These are phyloP conservation scores for Mucor sp. DNA, from an alignment of 371 early-diverging fungal species.

Conservation along the genomic window DNA sequence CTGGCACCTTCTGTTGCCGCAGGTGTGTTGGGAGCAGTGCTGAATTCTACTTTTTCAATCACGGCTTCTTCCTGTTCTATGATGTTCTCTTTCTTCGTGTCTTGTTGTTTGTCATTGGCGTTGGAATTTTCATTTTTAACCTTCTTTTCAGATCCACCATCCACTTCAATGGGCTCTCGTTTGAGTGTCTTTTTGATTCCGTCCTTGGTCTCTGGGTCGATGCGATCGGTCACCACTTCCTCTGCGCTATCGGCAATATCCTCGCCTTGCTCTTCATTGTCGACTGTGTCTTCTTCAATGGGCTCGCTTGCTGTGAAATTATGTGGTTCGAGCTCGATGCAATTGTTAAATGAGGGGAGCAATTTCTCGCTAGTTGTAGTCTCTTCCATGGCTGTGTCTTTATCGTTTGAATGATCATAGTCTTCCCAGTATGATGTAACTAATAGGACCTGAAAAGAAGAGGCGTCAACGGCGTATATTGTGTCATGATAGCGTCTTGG, in stretches of 20 bases:
- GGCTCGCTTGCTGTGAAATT: slow-evolving; percentile 4
- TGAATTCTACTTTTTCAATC: not conserved
- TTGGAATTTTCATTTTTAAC: not conserved
- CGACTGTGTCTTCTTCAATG: not conserved
- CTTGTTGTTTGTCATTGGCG: not conserved
- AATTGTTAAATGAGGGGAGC: not conserved
- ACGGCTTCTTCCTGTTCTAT: not conserved
- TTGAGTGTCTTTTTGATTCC: not conserved
- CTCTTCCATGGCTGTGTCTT: not conserved
- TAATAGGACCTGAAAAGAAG: slow-evolving; percentile 8
- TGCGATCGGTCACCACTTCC: not conserved
- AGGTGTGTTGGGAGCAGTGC: not conserved
- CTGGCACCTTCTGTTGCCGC: not conserved
- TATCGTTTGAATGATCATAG: slow-evolving; percentile 4
- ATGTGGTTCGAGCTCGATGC: slow-evolving; percentile 29
- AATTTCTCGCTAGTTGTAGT: not conserved
- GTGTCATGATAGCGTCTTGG: not conserved
- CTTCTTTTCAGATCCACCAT: not conserved
- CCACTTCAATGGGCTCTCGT: not conserved
- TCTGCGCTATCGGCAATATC: not conserved
- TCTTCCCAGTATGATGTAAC: slow-evolving; percentile 45
- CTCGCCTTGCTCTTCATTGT: not conserved
- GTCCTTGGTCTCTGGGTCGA: not conserved
- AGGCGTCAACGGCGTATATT: not conserved
- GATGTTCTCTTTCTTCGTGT: not conserved